Evolutionary conservation across 2,329 filamentous ascomycete genomes (phyloP).

Genomic region (Gremmenia infestans): DNA sequence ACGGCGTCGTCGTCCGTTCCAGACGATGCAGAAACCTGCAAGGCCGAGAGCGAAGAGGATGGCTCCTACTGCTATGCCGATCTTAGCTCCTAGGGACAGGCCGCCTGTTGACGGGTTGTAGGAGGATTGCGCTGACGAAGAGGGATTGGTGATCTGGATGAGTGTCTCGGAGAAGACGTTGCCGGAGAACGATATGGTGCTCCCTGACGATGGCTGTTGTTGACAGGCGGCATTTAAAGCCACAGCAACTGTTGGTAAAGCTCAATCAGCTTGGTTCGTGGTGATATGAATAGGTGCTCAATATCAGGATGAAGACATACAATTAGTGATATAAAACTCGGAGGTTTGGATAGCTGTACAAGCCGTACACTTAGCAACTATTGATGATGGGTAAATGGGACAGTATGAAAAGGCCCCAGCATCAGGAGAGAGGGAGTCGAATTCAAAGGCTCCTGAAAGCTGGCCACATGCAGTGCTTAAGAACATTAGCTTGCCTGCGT

Average conservation of each 20-base stretch:
- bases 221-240: constrained; percentile 52
- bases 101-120: constrained; percentile 32
- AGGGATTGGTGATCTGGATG: constrained; percentile 48
- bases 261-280: neutral
- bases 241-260: constrained; percentile 39
- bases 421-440: constrained; percentile 43
- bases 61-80: constrained; percentile 52
- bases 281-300: neutral
- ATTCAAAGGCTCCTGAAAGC: constrained; percentile 43
- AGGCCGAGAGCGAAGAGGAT: constrained; percentile 44
- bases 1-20: constrained; percentile 51
- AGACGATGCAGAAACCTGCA: constrained; percentile 49
- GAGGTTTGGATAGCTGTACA: constrained; percentile 41
- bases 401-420: constrained; percentile 51
- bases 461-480: constrained; percentile 47
- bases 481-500: constrained; percentile 3
- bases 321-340: constrained; percentile 47
- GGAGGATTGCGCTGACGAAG: constrained; percentile 31
- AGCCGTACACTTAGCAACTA: constrained; percentile 40
- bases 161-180: constrained; percentile 44
- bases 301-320: constrained; percentile 32
- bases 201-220: constrained; percentile 44
- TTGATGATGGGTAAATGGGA: constrained; percentile 38
- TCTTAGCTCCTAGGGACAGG: constrained; percentile 49
- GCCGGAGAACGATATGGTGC: constrained; percentile 46